These are phyloP conservation scores for Colletotrichum sp. DNA, from an alignment of 2,329 filamentous ascomycete genomes.

Conservation along the genomic window DNA sequence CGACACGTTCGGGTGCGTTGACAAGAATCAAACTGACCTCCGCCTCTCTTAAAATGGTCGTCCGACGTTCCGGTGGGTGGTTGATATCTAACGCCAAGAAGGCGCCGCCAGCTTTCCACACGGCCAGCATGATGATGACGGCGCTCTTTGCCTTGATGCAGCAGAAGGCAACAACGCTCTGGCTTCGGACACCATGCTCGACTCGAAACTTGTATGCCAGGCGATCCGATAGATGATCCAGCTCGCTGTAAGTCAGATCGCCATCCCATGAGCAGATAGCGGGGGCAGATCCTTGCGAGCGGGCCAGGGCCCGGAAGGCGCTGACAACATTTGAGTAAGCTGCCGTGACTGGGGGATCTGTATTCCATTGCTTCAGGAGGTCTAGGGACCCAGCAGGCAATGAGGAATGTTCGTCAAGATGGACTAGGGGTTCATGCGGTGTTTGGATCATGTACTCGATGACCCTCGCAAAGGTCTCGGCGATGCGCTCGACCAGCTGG, in stretches of 20 bases:
- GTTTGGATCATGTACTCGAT: neutral
- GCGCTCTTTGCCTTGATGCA: neutral
- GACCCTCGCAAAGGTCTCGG: neutral
- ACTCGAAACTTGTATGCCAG: neutral
- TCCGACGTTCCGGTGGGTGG: neutral
- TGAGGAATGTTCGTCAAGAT: neutral
- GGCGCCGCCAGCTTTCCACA: neutral
- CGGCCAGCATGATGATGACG: neutral
- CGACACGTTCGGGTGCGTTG: rapidly evolving
- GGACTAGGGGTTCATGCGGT: neutral
- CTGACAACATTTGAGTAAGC: neutral
- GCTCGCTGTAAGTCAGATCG: neutral
- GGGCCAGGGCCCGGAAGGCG: neutral
- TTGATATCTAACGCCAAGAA: neutral
- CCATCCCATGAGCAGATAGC: neutral
- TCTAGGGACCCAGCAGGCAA: neutral
- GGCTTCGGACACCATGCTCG: neutral
- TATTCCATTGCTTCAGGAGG: neutral
- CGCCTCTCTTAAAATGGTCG: neutral
- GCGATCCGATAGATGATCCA: neutral
- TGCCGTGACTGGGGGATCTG: rapidly evolving
- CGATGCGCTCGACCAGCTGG: neutral
- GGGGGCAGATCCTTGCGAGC: neutral
- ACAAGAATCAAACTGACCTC: neutral
- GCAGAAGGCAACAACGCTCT: neutral